phyloP scores from a whole-genome alignment of 2,329 filamentous ascomycete genomes.

The Cryoendolithus antarcticus region DNA sequence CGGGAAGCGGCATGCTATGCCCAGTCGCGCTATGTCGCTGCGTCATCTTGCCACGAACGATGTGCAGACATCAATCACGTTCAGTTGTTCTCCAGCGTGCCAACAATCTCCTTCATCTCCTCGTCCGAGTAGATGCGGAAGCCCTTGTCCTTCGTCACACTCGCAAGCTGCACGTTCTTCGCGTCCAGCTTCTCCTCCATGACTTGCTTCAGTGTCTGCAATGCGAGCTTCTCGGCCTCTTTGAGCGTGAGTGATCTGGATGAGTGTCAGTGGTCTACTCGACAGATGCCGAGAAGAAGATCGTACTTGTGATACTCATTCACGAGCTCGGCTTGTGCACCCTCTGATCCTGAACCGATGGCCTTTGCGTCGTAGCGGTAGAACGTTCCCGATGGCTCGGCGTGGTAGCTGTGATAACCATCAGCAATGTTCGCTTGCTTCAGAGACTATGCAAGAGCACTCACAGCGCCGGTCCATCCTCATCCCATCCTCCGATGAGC shows the following conservation, averaged over 20 bases:
- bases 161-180: slow-evolving; percentile 97
- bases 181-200: slow-evolving; percentile 99
- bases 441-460: slow-evolving; percentile 13
- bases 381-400: slow-evolving; percentile 94
- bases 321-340: slow-evolving; percentile 93
- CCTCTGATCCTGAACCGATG: slow-evolving; percentile 93
- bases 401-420: slow-evolving; percentile 57
- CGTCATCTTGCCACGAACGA: too few species aligned
- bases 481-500: slow-evolving; percentile 91
- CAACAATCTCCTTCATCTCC: slow-evolving; percentile 90
- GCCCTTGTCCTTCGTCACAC: slow-evolving; percentile 92
- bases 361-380: slow-evolving; percentile 99
- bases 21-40: too few species aligned
- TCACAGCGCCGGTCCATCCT: slow-evolving; percentile 84
- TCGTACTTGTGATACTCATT: slow-evolving; percentile 84
- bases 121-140: slow-evolving; percentile 98
- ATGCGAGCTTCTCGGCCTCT: slow-evolving; percentile 86
- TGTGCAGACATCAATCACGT: not conserved
- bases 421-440: not conserved
- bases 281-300: not conserved
- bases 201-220: slow-evolving; percentile 98
- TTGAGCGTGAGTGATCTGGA: slow-evolving; percentile 63
- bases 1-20: too few species aligned
- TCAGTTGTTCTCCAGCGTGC: slow-evolving; percentile 51
- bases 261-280: too few species aligned